Evolutionary conservation across 371 early-diverging fungal genomes (phyloP).

Genomic region (Mucor irregularis): DNA sequence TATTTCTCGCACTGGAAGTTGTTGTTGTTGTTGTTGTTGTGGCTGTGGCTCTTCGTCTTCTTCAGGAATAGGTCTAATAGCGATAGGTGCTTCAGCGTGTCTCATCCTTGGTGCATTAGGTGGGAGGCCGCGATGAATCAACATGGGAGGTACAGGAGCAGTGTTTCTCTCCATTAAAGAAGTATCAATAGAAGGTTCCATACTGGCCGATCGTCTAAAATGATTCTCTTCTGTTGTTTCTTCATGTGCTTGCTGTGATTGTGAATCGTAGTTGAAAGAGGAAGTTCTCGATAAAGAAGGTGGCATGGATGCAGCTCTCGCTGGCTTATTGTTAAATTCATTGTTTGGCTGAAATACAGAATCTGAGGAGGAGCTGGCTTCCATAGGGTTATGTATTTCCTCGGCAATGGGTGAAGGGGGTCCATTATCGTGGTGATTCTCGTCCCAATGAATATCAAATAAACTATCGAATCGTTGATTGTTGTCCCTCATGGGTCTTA

Average conservation of each 20-base stretch:
- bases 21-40: background rate
- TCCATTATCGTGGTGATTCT: background rate
- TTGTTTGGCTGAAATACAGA: background rate
- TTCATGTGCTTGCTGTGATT: too few species aligned
- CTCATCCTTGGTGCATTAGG: slow-evolving; percentile 19
- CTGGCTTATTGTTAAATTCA: background rate
- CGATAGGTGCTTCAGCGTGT: slow-evolving; percentile 15
- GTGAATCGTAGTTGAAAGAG: background rate
- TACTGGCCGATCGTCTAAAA: slow-evolving; percentile 7
- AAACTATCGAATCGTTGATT: background rate
- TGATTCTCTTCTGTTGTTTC: background rate
- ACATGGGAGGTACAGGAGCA: too few species aligned
- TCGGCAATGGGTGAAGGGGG: slow-evolving; percentile 1
- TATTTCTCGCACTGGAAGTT: background rate
- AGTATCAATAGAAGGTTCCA: slow-evolving; percentile 12
- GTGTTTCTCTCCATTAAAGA: background rate
- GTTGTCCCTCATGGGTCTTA: background rate
- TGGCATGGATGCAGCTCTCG: slow-evolving; percentile 17
- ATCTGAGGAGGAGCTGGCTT: too few species aligned
- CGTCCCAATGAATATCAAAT: slow-evolving; percentile 4
- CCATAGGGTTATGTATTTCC: too few species aligned
- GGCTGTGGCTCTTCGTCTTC: slow-evolving; percentile 2
- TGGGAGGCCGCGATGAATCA: background rate
- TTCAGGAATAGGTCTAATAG: slow-evolving; percentile 6
- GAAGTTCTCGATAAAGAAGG: background rate